Evolutionary conservation across 129 eudicot species (phyloP), one percentile per base, ranked within the genome.

Genomic region (sunflower (Helianthus annuus)): DNA sequence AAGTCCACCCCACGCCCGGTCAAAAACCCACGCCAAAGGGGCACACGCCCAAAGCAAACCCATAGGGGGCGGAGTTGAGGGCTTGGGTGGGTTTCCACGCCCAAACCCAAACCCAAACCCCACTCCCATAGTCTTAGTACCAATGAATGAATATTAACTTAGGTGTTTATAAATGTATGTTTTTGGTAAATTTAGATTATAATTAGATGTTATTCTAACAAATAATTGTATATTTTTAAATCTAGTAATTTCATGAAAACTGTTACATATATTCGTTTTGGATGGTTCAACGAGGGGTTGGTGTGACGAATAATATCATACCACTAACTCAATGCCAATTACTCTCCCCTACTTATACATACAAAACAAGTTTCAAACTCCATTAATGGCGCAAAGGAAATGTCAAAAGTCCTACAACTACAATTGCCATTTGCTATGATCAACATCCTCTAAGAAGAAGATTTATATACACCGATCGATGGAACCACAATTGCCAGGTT

Each of bases 401-500:
- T 12, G 1, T 55, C 51, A 22, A 73, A 61, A 15, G 58, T 12
- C 70, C 8, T 48, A 9, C 78, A 12, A 62, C 36, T 22, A 39
- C 68, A 36, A 57, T 66, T 12, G 48, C 46, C 48, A 66, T 65
- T 46, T n/a, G 6, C 11, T 73, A 15, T 69, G 70, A 48, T 32
- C 36, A 32, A 73, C 48, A 16, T 73, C 16, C 49, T 12, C 13
- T 54, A 13, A 27, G 22, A 52, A 39, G 78, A 14, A 19, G 55
- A 44, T 39, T 13, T 7, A 42, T 9, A 42, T 7, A 42, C 4
- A 7, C 45, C 3, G 45, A 74, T 78, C 29, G 29, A 78, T 69
- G 72, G 69, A 70, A 40, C 96, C 84, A 22, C 96, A 92, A 72
- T 78, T 87, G 74, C 92, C 98, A 32, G 96, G 98, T 36, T 77